phyloP scores from a whole-genome alignment of 2,329 filamentous ascomycete species.

The Hypoxylon sp. region DNA sequence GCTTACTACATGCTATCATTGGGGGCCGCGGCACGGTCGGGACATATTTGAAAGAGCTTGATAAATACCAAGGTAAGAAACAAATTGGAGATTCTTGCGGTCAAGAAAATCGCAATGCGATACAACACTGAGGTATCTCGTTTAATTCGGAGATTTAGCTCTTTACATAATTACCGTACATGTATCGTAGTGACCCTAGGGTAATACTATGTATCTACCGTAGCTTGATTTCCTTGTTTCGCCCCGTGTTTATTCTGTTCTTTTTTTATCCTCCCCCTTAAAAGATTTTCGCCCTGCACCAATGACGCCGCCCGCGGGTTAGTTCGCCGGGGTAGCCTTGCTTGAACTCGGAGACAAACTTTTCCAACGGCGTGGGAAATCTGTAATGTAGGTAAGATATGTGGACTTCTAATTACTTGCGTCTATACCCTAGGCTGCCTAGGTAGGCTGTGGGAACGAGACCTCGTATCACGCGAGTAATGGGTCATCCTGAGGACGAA shows the following conservation, averaged over 20 bases:
- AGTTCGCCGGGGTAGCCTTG: conserved; percentile 42
- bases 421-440: conserved; percentile 26
- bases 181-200: background rate
- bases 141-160: conserved; percentile 21
- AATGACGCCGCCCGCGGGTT: conserved; percentile 19
- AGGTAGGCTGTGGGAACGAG: conserved; percentile 21
- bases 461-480: conserved; percentile 44
- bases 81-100: conserved; percentile 11
- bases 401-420: conserved; percentile 36
- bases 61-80: background rate
- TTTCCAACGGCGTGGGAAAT: conserved; percentile 45
- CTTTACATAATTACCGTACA: background rate
- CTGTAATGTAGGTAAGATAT: conserved; percentile 36
- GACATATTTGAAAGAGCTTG: conserved; percentile 9
- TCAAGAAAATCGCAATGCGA: conserved; percentile 5
- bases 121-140: conserved; percentile 7
- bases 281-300: background rate
- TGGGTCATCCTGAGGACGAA: conserved; percentile 30
- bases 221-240: background rate
- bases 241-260: conserved; percentile 1
- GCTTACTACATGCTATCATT: conserved; percentile 37
- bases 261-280: conserved; percentile 18
- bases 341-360: conserved; percentile 41
- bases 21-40: conserved; percentile 29
- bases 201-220: background rate